These are phyloP conservation scores for Dendrocalamus latiflorus DNA, from an alignment of 202 grass and related monocot genomes.

Conservation along the genomic window DNA sequence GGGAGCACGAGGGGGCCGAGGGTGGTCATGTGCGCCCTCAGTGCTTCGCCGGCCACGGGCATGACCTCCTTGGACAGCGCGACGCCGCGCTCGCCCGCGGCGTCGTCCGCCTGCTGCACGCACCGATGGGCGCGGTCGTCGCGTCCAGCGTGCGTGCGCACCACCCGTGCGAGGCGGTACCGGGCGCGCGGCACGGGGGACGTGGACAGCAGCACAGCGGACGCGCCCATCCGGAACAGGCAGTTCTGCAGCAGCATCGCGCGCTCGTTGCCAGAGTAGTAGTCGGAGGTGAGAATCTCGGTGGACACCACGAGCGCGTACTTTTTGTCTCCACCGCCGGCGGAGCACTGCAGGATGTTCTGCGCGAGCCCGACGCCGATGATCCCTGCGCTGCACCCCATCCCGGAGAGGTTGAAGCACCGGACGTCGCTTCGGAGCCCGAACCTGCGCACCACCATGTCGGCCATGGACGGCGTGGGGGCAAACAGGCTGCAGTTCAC, in stretches of 20 bases:
- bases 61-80: constrained; percentile 61
- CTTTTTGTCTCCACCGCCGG: not conserved
- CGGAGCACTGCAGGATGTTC: constrained; percentile 17
- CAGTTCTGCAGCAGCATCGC: constrained; percentile 78
- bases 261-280: constrained; percentile 47
- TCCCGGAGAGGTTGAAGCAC: constrained; percentile 54
- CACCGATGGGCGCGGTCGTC: constrained; percentile 43
- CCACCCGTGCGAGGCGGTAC: constrained; percentile 43
- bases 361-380: constrained; percentile 22
- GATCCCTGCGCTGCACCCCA: constrained; percentile 72
- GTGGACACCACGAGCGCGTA: constrained; percentile 52
- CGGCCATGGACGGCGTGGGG: constrained; percentile 49
- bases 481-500: constrained; percentile 52
- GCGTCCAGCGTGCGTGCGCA: constrained; percentile 38
- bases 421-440: constrained; percentile 40
- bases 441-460: constrained; percentile 54
- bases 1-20: constrained; percentile 59
- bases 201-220: constrained; percentile 37
- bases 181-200: constrained; percentile 5
- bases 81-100: constrained; percentile 26
- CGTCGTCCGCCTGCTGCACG: constrained; percentile 42
- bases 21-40: constrained; percentile 43
- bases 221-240: constrained; percentile 78
- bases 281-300: constrained; percentile 23
- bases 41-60: constrained; percentile 41